Base-by-base conservation (phyloP, 139 green algal genomes). In the Tetradesmus obliquus region DNA sequence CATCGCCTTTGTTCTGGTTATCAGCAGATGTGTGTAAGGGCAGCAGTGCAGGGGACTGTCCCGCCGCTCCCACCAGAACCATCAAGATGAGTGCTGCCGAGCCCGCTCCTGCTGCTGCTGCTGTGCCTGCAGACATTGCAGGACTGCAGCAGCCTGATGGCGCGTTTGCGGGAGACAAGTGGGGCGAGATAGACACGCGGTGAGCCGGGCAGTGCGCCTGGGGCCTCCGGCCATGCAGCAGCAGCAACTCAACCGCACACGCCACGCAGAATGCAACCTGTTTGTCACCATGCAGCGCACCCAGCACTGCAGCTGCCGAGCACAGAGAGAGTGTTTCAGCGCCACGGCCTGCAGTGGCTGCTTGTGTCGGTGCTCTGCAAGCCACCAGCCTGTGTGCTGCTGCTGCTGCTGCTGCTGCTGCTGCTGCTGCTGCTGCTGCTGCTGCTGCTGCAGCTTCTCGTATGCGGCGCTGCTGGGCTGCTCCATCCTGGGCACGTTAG, bases 171-270 rank as follows among this genome's bases (percentile, higher is more conserved):
- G 98, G 98, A 0, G 98, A 99, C 92, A 92, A 95, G n/a, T 99
- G 97, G 96, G 98, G 98, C 1, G 98, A 99, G 94, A 93, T 99
- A 3, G 98, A 99, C 93, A 99, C 98, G 2, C 92, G 98, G 90
- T 97, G 71, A 0, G 79, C 55, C 13, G 19, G 12, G 60, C 60
- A 72, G 60, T 72, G 12, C 60, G 60, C 32, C 32, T 45, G 32
- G 32, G 32, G 32, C 12, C 60, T 72, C 10, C 1, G 12, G 60
- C 60, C 12, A 72, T 72, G 10, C 60, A 13, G 10, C 12, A 45
- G 22, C 72, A 8, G 20, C 72, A 51, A 19, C 22, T 5, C 72
- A 80, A 19, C 72, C 2, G 72, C 60, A 72, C 10, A 10, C 60
- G 60, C 60, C 12, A 13, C 60, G 19, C 66, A 76, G 66, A 3